Evolutionary conservation across 352 stramenopile genomes (phyloP).

Genomic region (Phytophthora cryptogea): DNA sequence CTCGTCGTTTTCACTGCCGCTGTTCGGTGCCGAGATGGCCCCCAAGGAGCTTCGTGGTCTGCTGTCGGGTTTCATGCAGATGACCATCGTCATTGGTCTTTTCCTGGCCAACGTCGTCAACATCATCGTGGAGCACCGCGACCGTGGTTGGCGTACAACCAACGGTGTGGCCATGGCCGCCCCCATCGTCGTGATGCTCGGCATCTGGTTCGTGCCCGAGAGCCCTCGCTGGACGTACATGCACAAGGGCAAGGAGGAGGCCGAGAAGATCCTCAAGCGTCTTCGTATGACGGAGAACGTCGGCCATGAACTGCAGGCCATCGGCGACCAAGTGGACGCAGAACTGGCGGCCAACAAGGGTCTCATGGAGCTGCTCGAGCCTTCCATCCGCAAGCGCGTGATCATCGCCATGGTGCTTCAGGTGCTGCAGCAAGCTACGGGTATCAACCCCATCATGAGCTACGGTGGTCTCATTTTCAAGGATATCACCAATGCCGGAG

Average conservation of each 20-base stretch:
- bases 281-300: conserved; percentile 34
- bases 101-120: conserved; percentile 41
- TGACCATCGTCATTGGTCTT: conserved; percentile 37
- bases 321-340: conserved; percentile 37
- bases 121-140: conserved; percentile 25
- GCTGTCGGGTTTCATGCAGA: conserved; percentile 26
- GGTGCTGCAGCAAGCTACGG: conserved; percentile 35
- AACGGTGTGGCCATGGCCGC: conserved; percentile 22
- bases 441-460: conserved; percentile 37
- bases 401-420: conserved; percentile 30
- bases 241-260: conserved; percentile 21
- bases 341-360: conserved; percentile 26
- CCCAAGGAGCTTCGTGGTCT: conserved; percentile 17
- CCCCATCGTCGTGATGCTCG: conserved; percentile 16
- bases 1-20: conserved; percentile 22
- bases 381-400: conserved; percentile 30
- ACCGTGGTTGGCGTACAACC: conserved; percentile 38
- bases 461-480: conserved; percentile 25
- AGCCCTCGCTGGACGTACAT: conserved; percentile 23
- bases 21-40: conserved; percentile 20
- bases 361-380: conserved; percentile 29
- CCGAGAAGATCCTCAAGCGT: conserved; percentile 32
- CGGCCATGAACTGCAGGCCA: conserved; percentile 35
- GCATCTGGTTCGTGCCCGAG: conserved; percentile 23
- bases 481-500: conserved; percentile 18